A percentile compares a stretch with the other conserved stretches of the same genome.
Conservation (phyloP, 2,329 filamentous ascomycete species). For the Xylaria sp. region DNA sequence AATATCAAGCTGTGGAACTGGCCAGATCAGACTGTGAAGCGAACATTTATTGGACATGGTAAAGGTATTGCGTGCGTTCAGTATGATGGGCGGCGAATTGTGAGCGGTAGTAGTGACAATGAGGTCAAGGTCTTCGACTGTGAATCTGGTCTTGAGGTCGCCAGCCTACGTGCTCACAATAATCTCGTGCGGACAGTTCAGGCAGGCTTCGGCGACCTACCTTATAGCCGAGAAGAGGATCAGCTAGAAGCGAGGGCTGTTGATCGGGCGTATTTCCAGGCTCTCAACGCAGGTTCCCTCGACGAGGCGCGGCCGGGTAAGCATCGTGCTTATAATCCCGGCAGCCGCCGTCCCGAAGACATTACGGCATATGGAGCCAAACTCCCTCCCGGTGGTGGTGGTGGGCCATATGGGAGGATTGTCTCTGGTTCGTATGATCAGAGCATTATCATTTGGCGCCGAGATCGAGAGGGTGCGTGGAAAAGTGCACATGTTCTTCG, state of each 20-base stretch:
- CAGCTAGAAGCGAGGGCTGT: conserved; percentile 76
- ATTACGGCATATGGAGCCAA: conserved; percentile 85
- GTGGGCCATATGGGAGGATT: conserved; percentile 90
- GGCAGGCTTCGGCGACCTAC: conserved; percentile 90
- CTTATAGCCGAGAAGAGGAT: conserved; percentile 81
- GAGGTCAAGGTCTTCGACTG: conserved; percentile 96
- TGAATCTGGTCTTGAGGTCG: conserved; percentile 85
- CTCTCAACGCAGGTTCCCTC: conserved; percentile 62
- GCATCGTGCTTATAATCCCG: conserved; percentile 68
- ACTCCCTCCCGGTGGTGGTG: conserved; percentile 89
- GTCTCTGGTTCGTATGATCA: conserved; percentile 97
- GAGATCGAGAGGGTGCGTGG: conserved; percentile 87
- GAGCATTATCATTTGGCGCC: conserved; percentile 93
- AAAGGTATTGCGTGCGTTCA: conserved; percentile 99
- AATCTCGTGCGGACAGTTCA: conserved; percentile 94
- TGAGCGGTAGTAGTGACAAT: conserved; percentile 95
- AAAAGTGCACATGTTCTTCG: conserved; percentile 77
- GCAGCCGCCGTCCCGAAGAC: conserved; percentile 78
- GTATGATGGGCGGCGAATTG: conserved; percentile 91
- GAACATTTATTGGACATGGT: conserved; percentile 84
- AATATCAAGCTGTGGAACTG: conserved; percentile 96
- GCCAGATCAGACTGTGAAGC: conserved; percentile 77
- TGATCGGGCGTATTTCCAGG: conserved; percentile 77
- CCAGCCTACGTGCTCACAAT: conserved; percentile 82
- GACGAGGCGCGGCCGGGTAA: conserved; percentile 50